Evolutionary conservation across 2,329 filamentous ascomycete species (phyloP).

Genomic region (Aspergillus floridensis): DNA sequence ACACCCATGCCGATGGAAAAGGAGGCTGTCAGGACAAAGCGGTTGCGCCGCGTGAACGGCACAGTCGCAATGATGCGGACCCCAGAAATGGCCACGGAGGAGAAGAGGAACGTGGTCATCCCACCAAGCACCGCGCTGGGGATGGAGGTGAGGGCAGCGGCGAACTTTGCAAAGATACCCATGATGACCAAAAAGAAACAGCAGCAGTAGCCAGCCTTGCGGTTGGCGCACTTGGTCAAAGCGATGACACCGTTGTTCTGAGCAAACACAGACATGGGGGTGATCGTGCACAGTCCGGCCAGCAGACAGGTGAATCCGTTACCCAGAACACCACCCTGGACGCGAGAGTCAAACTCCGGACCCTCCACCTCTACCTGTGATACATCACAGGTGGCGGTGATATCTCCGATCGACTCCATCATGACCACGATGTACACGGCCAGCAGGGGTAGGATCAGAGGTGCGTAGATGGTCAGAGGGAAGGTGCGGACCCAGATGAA

Average conservation of each 20-base stretch:
- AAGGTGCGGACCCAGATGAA: slow-evolving; percentile 72
- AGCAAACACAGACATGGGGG: slow-evolving; percentile 66
- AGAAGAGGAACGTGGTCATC: slow-evolving; percentile 64
- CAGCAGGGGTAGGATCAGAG: slow-evolving; percentile 63
- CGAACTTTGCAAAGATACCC: slow-evolving; percentile 70
- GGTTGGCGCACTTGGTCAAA: slow-evolving; percentile 65
- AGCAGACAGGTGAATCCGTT: slow-evolving; percentile 65
- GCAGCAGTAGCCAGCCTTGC: slow-evolving; percentile 65
- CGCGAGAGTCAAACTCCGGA: slow-evolving; percentile 63
- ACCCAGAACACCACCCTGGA: slow-evolving; percentile 66
- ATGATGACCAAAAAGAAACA: slow-evolving; percentile 66
- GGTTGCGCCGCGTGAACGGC: slow-evolving; percentile 62
- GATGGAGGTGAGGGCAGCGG: slow-evolving; percentile 65
- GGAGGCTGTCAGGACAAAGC: slow-evolving; percentile 64
- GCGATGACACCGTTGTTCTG: slow-evolving; percentile 70
- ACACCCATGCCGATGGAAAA: slow-evolving; percentile 60
- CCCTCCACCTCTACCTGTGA: slow-evolving; percentile 64
- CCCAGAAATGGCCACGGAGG: slow-evolving; percentile 63
- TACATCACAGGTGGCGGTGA: slow-evolving; percentile 67
- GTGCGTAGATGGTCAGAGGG: slow-evolving; percentile 62
- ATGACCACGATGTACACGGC: slow-evolving; percentile 60
- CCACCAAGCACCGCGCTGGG: slow-evolving; percentile 50
- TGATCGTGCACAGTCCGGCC: slow-evolving; percentile 63
- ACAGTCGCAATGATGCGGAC: slow-evolving; percentile 64
- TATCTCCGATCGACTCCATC: slow-evolving; percentile 67